Conservation (phyloP, 2,329 filamentous ascomycete genomes). For the Aspergillus pseudoviridinutans region DNA sequence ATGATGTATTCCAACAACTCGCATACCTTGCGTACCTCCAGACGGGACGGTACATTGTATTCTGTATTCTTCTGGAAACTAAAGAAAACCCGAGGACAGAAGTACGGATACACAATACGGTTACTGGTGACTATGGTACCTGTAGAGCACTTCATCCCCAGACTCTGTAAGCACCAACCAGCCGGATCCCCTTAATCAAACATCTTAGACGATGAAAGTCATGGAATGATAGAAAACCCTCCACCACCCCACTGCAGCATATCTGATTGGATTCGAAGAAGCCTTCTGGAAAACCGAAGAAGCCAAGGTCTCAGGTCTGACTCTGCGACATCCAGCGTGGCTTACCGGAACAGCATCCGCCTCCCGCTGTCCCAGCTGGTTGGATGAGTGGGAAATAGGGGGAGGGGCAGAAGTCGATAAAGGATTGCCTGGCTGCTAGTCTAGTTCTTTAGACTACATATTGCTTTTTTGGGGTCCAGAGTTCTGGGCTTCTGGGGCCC, state of each 20-base stretch:
- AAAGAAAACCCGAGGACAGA: not conserved
- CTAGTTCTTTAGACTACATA: not conserved
- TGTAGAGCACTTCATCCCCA: not conserved
- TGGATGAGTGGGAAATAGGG: constrained; percentile 11
- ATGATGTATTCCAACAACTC: not conserved
- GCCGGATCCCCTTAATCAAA: not conserved
- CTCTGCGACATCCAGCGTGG: constrained; percentile 9
- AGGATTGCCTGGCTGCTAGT: not conserved
- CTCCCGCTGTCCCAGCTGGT: not conserved
- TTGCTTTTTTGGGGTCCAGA: not conserved
- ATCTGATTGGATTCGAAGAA: constrained; percentile 7
- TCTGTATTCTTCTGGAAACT: not conserved
- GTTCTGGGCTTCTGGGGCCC: not conserved
- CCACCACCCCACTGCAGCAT: not conserved
- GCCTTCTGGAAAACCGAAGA: constrained; percentile 10
- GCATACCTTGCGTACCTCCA: not conserved
- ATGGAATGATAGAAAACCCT: not conserved
- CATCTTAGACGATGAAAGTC: not conserved
- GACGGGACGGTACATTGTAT: not conserved
- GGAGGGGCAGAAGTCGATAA: constrained; percentile 1
- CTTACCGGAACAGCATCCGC: constrained; percentile 4
- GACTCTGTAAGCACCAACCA: not conserved
- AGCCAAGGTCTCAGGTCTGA: not conserved
- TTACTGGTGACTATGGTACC: too few species aligned
- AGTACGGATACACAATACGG: not conserved